phyloP scores from a whole-genome alignment of 2,329 filamentous ascomycete species.

The Epichloe uncinata region DNA sequence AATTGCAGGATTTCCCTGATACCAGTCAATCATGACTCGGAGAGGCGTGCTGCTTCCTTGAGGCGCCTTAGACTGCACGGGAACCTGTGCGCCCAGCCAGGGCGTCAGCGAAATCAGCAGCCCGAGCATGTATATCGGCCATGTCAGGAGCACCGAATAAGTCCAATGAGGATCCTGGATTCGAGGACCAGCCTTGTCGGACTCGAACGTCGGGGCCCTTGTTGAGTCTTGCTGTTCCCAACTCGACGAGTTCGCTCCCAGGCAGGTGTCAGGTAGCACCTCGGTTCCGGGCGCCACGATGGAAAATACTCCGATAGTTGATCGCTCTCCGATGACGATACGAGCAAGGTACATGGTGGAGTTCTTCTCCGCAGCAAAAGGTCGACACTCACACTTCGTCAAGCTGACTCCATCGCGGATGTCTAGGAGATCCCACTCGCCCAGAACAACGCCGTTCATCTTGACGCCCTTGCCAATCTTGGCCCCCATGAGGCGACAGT shows the following conservation, averaged over 20 bases:
- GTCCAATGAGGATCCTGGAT: slow-evolving; percentile 30
- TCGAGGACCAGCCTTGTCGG: slow-evolving; percentile 29
- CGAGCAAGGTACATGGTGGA: slow-evolving; percentile 42
- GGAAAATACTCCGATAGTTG: slow-evolving; percentile 32
- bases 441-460: slow-evolving; percentile 29
- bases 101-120: slow-evolving; percentile 31
- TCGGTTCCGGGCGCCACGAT: slow-evolving; percentile 36
- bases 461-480: slow-evolving; percentile 37
- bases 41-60: slow-evolving; percentile 21
- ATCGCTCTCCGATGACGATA: slow-evolving; percentile 35
- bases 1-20: slow-evolving; percentile 29
- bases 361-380: slow-evolving; percentile 41
- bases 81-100: slow-evolving; percentile 29
- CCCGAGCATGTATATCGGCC: slow-evolving; percentile 26
- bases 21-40: slow-evolving; percentile 33
- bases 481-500: slow-evolving; percentile 38
- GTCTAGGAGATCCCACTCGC: slow-evolving; percentile 43
- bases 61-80: slow-evolving; percentile 28
- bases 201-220: slow-evolving; percentile 18
- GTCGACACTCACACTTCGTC: slow-evolving; percentile 33
- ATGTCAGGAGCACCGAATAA: slow-evolving; percentile 26
- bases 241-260: slow-evolving; percentile 43
- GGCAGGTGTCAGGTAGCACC: slow-evolving; percentile 34
- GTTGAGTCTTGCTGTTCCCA: slow-evolving; percentile 35
- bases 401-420: slow-evolving; percentile 36